Percentiles rank a stretch among this genome's conserved stretches.
These are phyloP conservation scores for Aspergillus udagawae DNA, from an alignment of 2,329 filamentous ascomycete species.

Conservation along the genomic window DNA sequence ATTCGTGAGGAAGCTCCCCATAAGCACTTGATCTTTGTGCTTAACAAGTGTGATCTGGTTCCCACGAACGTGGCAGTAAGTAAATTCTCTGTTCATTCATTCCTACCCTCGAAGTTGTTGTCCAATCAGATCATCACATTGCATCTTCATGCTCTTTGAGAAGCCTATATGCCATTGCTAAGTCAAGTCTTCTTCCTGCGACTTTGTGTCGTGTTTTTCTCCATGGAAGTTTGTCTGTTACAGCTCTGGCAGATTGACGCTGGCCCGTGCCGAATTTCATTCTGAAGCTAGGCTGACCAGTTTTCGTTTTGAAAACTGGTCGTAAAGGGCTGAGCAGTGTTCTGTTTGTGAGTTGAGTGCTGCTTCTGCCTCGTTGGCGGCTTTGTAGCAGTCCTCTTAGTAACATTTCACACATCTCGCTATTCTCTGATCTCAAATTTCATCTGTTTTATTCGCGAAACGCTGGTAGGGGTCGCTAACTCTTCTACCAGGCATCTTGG, in stretches of 20 bases:
- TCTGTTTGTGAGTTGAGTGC: conserved; percentile 96
- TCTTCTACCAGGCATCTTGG: conserved; percentile 72
- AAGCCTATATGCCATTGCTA: conserved; percentile 59
- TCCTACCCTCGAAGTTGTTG: conserved; percentile 2
- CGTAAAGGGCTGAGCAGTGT: conserved; percentile 72
- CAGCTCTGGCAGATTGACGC: conserved; percentile 94
- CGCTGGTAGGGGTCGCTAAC: conserved; percentile 28
- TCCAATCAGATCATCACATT: conserved; percentile 10
- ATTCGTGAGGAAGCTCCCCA: conserved; percentile 89
- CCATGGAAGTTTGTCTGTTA: conserved; percentile 92
- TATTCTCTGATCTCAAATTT: conserved; percentile 32
- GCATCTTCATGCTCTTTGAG: conserved; percentile 19
- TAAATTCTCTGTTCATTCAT: conserved; percentile 31
- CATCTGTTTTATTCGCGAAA: conserved; percentile 28
- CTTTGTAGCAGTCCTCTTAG: conserved; percentile 88
- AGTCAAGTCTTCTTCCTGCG: conserved; percentile 78
- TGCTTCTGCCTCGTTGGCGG: conserved; percentile 60
- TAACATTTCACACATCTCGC: conserved; percentile 84
- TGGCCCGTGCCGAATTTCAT: conserved; percentile 63
- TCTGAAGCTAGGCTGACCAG: conserved; percentile 65
- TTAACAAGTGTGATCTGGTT: conserved; percentile 91
- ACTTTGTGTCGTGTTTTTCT: conserved; percentile 48
- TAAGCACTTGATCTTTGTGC: conserved; percentile 86
- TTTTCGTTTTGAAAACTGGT: conserved; percentile 85
- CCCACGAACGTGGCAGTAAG: conserved; percentile 93